phyloP scores from a whole-genome alignment of 2,329 filamentous ascomycete species.

The Claviceps africana region DNA sequence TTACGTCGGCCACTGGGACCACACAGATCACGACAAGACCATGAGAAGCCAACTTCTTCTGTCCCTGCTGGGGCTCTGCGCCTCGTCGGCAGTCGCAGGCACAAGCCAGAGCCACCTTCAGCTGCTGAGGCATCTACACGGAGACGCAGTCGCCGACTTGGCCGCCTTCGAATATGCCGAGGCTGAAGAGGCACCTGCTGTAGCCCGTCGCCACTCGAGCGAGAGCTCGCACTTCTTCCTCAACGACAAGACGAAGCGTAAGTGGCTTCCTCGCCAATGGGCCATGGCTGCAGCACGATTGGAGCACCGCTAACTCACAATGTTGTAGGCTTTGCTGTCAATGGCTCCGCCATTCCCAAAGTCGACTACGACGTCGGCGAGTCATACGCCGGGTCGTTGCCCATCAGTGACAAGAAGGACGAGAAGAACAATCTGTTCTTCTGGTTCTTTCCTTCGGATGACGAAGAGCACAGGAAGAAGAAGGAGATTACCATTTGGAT shows the following conservation, averaged over 20 bases:
- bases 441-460: conserved; percentile 51
- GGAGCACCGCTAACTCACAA: neutral
- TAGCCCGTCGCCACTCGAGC: neutral
- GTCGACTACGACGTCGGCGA: conserved; percentile 50
- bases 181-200: neutral
- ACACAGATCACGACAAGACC: neutral
- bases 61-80: conserved; percentile 2
- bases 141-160: neutral
- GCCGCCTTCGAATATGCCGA: neutral
- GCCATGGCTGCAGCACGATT: too few species aligned
- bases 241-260: conserved; percentile 10
- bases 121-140: neutral
- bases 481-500: conserved; percentile 51
- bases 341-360: conserved; percentile 47
- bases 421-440: conserved; percentile 45
- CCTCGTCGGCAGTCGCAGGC: neutral
- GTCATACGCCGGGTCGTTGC: conserved; percentile 43
- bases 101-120: neutral
- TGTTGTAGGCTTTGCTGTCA: conserved; percentile 41
- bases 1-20: neutral
- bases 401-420: conserved; percentile 32
- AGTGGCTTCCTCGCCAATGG: too few species aligned
- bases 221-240: conserved; percentile 4
- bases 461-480: conserved; percentile 24
- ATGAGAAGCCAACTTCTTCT: conserved; percentile 1